A percentile compares a stretch with the other conserved stretches of the same genome.
Conservation (phyloP, 805 yeast genomes). For the Schwanniomyces yamadae region DNA sequence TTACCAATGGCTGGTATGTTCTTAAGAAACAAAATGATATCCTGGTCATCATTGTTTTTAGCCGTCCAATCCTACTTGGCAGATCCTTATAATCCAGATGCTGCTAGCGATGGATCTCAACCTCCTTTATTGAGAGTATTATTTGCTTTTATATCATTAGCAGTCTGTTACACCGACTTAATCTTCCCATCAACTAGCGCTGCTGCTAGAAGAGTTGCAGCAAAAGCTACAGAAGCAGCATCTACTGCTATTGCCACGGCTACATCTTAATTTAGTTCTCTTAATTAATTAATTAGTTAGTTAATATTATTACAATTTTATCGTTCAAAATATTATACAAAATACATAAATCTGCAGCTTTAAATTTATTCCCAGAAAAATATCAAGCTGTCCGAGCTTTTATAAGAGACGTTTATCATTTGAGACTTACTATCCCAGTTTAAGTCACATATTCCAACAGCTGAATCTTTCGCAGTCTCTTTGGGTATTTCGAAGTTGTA, state of each 20-base stretch:
- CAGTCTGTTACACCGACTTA: conserved; percentile 55
- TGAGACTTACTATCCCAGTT: conserved; percentile 33
- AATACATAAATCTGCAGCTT: background rate
- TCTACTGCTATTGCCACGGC: conserved; percentile 16
- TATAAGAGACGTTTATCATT: conserved; percentile 31
- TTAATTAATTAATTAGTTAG: too few species aligned
- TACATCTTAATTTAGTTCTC: conserved; percentile 6
- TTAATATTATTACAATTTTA: too few species aligned
- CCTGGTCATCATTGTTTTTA: conserved; percentile 57
- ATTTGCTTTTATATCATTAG: conserved; percentile 47
- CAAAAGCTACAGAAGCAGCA: conserved; percentile 20
- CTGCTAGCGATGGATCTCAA: conserved; percentile 26
- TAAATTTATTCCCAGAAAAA: conserved; percentile 13
- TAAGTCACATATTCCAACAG: conserved; percentile 36
- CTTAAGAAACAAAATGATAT: conserved; percentile 54
- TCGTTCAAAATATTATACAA: too few species aligned
- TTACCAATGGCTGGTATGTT: conserved; percentile 72
- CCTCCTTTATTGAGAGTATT: conserved; percentile 47
- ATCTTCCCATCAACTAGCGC: conserved; percentile 45
- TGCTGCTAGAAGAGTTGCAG: conserved; percentile 21
- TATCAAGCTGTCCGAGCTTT: conserved; percentile 32
- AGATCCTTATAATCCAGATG: conserved; percentile 37
- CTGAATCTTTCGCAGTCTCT: conserved; percentile 5
- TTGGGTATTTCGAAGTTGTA: conserved; percentile 14
- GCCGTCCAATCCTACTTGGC: conserved; percentile 49